These are phyloP conservation scores for Purpureocillium lavendulum DNA, from an alignment of 2,329 filamentous ascomycete genomes.

Conservation along the genomic window DNA sequence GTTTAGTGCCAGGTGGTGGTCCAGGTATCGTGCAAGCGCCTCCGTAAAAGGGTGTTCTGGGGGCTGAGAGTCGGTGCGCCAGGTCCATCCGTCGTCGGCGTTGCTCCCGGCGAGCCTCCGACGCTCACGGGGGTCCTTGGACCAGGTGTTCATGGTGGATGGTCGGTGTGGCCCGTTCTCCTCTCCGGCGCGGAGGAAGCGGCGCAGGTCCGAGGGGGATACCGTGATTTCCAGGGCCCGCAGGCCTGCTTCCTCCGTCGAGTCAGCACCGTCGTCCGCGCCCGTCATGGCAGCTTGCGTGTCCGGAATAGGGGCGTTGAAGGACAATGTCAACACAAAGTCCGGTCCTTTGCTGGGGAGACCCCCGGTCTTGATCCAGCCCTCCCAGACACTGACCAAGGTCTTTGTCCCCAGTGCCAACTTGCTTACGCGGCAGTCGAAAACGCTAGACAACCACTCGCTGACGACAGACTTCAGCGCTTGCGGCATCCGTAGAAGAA, in stretches of 20 bases:
- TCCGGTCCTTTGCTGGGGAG: conserved; percentile 29
- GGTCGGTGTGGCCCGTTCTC: conserved; percentile 3
- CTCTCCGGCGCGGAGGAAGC: conserved; percentile 35
- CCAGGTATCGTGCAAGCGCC: conserved; percentile 40
- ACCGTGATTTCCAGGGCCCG: conserved; percentile 43
- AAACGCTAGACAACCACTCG: conserved; percentile 43
- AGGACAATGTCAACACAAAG: conserved; percentile 41
- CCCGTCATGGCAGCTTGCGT: conserved; percentile 4
- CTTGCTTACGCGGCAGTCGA: conserved; percentile 47
- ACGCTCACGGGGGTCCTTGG: conserved; percentile 26
- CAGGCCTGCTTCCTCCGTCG: conserved; percentile 18
- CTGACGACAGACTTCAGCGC: conserved; percentile 38
- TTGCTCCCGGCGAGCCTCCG: conserved; percentile 37
- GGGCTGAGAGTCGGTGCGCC: conserved; percentile 23
- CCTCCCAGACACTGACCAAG: conserved; percentile 40
- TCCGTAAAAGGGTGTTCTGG: conserved; percentile 34
- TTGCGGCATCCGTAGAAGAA: conserved; percentile 47
- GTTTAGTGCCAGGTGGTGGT: conserved; percentile 45
- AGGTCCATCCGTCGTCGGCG: conserved; percentile 45
- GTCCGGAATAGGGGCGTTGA: conserved; percentile 30
- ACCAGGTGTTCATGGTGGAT: conserved; percentile 14
- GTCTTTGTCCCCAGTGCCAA: conserved; percentile 42
- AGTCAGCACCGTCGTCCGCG: conserved; percentile 9
- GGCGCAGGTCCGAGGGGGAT: conserved; percentile 35
- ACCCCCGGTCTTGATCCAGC: conserved; percentile 35